Evolutionary conservation across 2,329 filamentous ascomycete genomes (phyloP).

Genomic region (Epichloe gansuensis): DNA sequence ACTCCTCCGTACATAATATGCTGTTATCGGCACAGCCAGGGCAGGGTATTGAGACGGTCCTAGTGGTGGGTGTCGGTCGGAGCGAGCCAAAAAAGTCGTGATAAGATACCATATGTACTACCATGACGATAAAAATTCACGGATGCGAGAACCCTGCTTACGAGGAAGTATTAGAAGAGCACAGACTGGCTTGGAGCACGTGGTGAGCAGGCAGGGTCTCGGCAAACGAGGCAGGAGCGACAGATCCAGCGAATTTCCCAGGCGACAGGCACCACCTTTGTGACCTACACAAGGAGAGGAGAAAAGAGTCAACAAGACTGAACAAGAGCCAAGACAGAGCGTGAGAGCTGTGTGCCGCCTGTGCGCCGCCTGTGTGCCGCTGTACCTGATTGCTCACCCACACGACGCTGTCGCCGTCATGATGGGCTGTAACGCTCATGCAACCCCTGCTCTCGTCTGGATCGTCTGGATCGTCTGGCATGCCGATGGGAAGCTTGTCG

Average conservation of each 20-base stretch:
- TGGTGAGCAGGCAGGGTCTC: background rate
- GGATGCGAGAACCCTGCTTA: background rate
- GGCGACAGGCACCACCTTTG: background rate
- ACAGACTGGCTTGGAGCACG: too few relatives aligned
- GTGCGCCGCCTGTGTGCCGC: background rate
- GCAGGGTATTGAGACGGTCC: background rate
- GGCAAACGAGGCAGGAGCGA: slow-evolving; percentile 1
- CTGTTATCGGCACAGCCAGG: slow-evolving; percentile 3
- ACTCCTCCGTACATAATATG: background rate
- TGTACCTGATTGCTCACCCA: background rate
- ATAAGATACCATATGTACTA: slow-evolving; percentile 1
- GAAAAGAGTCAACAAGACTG: too few relatives aligned
- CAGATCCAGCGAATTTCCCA: too few relatives aligned
- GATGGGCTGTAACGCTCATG: background rate
- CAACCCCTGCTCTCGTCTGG: too few relatives aligned
- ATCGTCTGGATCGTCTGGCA: background rate
- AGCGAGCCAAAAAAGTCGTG: background rate
- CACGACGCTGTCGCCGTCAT: too few relatives aligned
- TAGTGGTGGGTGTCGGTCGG: background rate
- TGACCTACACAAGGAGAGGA: too few relatives aligned
- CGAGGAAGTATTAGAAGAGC: background rate
- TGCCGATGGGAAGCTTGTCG: slow-evolving; percentile 5
- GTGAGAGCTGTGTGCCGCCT: too few relatives aligned
- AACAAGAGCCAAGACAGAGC: too few relatives aligned
- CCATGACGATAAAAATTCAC: slow-evolving; percentile 6